Evolutionary conservation across 1,139 yeast species (phyloP), one percentile per base, ranked within the genome.

Genomic region (Yamadazyma dushanensis): DNA sequence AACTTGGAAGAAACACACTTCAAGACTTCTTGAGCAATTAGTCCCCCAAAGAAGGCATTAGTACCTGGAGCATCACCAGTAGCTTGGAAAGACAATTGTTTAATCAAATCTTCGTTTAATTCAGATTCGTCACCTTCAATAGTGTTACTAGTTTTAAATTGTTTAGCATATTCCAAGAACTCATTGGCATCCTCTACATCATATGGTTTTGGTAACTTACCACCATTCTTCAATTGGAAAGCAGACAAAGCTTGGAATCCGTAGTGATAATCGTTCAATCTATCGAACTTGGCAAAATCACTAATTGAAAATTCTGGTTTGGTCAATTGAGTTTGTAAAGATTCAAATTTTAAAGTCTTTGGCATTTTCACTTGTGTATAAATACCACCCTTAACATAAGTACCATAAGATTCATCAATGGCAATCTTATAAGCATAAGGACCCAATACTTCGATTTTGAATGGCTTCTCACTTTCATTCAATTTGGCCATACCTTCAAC

Each of bases 1-100:
- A 90, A 92, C 66, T 92, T 92, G 33, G 97, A 95, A 7, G 97
- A 85, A 51, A 92, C 84, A 34, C 95, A 95, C 66, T 92, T 92
- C 57, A 92, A 75, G 18, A 87, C 97, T 66, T 92, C 98, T 63
- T 92, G 99, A 3, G 98, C 99, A 36, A 88, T 83, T 38, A 92
- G 69, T 24, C 98, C 98, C 58, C 99, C 99, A 55, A 78, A 79
- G 48, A 90, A 83, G 4, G 97, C 97, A 44, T 80, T 83, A 57
- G 88, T 65, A 25, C 94, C 96, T 16, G 97, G 96, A 35, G 90
- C 63, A 53, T 92, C 97, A 62, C 98, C 98, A 35, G 81, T 73
- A 2, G 97, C 84, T 60, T 92, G 96, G 59, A 71, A 85, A 0
- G 96, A 66, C 44, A 92, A 68, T 54, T 87, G 89, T 42, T 64